Evolutionary conservation across 305 asterid genomes (phyloP).

Genomic region (Rubia tinctorum): DNA sequence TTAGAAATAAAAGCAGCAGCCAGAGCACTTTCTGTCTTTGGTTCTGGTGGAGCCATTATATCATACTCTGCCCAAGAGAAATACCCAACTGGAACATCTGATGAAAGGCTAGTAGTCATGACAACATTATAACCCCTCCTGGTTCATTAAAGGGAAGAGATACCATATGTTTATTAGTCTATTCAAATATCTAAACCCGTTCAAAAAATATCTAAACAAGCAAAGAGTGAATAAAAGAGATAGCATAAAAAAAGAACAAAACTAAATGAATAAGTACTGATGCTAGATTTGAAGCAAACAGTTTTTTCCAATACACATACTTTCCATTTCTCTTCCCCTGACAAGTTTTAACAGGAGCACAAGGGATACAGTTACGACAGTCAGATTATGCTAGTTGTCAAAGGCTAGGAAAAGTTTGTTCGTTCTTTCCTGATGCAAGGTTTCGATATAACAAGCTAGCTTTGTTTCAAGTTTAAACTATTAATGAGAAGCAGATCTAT

Average conservation of each 20-base stretch:
- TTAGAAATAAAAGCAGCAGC: conserved; percentile 99
- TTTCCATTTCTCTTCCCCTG: not conserved
- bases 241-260: not conserved
- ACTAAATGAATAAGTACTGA: not conserved
- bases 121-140: conserved; percentile 78
- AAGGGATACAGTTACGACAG: not conserved
- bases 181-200: not conserved
- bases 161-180: conserved; percentile 6
- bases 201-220: not conserved
- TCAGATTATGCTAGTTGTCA: not conserved
- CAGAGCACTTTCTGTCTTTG: conserved; percentile 65
- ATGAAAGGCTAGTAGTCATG: conserved; percentile 98
- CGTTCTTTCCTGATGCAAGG: conserved; percentile 2
- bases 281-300: not conserved
- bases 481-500: not conserved
- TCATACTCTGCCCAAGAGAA: conserved; percentile 99
- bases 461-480: not conserved
- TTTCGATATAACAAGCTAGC: not conserved
- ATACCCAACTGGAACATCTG: conserved; percentile 99
- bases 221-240: not conserved
- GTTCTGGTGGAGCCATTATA: conserved; percentile 88
- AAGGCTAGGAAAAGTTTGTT: not conserved
- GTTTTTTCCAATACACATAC: not conserved
- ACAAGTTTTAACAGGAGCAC: not conserved
- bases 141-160: conserved; percentile 13